Evolutionary conservation across 768 basidiomycete species (phyloP), one percentile per base, ranked within the genome.

Genomic region (Termitomyces sp.): DNA sequence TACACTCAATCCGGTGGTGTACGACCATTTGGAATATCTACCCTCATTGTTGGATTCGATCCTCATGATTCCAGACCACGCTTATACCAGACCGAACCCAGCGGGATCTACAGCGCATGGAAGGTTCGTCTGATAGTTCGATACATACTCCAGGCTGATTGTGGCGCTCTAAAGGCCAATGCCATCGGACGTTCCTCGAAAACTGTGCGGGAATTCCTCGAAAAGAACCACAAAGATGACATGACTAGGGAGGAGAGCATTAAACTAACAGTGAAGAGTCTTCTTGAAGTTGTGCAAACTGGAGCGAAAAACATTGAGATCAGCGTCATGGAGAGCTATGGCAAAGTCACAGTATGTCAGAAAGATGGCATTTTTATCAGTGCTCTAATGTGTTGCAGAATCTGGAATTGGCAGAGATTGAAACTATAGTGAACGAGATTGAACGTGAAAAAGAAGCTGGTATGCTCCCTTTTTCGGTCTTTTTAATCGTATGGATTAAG

Each of bases 231-330:
- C 73, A 92, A 87, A 63, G 94, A 97, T 58, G 92, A 91, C 60
- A 77, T 97, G 76, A 77, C 83, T 7, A 79, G 91, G 56, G 94
- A 94, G 47, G 94, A 97, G 56, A 86, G 89, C 49, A 90, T 99
- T 70, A 97, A 97, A 70, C 75, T 99, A 45, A 94, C 97, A 0
- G 84, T 99, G 58, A 98, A 98, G 77, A 90, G 89, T 67, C 76
- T 99, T 63, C 77, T 99, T 22, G 97, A 99, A 70, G 95, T 99
- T 35, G 97, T 99, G 7, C 97, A 98, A 74, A 98, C 97, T 2
- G 97, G 97, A n/a, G 97, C 97, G 5, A 98, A 98, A 78, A 99
- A 99, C 71, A 98, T 99, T 59, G 97, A 99, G 70, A 93, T 99
- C 63, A 94, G 90, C 58, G 91, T 98, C 42, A 95, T 98, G 92